Evolutionary conservation across 305 asterid genomes (phyloP), one percentile per base, ranked within the genome.

Genomic region (Fraxinus angustifolia): DNA sequence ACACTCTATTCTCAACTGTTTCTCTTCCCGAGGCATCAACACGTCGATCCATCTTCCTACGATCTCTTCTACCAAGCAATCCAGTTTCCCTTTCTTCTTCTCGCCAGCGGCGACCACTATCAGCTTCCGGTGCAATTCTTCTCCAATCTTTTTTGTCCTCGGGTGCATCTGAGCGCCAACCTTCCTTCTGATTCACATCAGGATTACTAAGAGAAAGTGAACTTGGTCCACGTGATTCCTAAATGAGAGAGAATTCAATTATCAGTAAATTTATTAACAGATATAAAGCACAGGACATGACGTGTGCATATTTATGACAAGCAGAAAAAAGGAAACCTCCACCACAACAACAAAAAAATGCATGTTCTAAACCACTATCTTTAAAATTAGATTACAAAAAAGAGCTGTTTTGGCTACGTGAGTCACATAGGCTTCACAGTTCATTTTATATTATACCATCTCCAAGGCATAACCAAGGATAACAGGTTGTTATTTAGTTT

Each of bases 31-130:
- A 86, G 81, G 87, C 84, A 90, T 94, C 98, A 71, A 76, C 86
- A 35, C 98, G 93, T 65, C 98, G 92, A 76, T 94, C 99, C 73
- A 87, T 82, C 91, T 96, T 96, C 87, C 94, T 90, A 71, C 98
- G 97, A 78, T 94, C 99, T 88, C 94, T 92, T 85, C 97, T 87
- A 81, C 97, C 97, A 86, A 93, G 98, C 91, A 94, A 86, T 35
- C 97, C 95, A 85, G 99, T 96, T 90, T 96, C 99, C 90, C 99
- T 94, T 91, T 96, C 99, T 90, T 96, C 99, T 88, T 96, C 99
- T 84, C 98, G 99, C 99, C 99, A 96, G 79, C 98, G 97, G 82
- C 98, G 91, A 14, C 95, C 97, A 82, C 91, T 88, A 82, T 96
- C 97, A 72, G 90, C 85, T 80, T 94, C 98, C 1, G 92, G 77